Percentiles rank a stretch among this genome's conserved stretches.
phyloP scores from a whole-genome alignment of 177 flowering plant genomes.

The Vitis hybrid region DNA sequence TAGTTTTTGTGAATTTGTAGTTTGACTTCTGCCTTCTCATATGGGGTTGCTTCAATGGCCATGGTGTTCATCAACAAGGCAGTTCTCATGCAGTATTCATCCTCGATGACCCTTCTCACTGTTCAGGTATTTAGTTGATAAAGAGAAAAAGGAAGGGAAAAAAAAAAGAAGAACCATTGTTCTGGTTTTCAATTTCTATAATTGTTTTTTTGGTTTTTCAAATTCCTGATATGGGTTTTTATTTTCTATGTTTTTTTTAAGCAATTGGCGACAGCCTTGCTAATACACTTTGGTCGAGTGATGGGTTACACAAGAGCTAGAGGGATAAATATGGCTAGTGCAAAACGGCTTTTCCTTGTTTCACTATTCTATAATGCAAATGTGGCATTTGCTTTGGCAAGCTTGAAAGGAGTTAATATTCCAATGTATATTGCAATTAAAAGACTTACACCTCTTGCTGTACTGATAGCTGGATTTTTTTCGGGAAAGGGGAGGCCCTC shows the following conservation, averaged over 20 bases:
- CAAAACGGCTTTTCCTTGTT: constrained; percentile 77
- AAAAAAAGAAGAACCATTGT: neutral
- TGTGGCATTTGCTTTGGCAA: constrained; percentile 97
- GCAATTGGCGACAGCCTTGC: constrained; percentile 89
- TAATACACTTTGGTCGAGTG: constrained; percentile 77
- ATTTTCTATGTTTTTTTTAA: constrained; percentile 22
- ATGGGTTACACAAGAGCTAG: constrained; percentile 71
- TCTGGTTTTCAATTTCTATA: neutral
- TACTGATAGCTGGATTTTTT: constrained; percentile 76
- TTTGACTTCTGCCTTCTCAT: constrained; percentile 83
- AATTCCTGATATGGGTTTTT: neutral
- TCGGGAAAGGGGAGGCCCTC: constrained; percentile 88
- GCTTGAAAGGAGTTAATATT: constrained; percentile 97
- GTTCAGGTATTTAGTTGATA: constrained; percentile 57
- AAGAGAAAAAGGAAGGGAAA: neutral
- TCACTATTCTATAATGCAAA: constrained; percentile 95
- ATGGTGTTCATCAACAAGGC: constrained; percentile 99
- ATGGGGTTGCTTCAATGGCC: constrained; percentile 95
- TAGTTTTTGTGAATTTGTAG: constrained; percentile 35
- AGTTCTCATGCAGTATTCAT: constrained; percentile 78
- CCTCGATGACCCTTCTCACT: constrained; percentile 91
- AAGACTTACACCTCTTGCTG: constrained; percentile 97
- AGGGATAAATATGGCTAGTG: constrained; percentile 55
- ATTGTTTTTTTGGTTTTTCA: neutral
- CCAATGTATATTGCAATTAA: constrained; percentile 99